Base-by-base conservation (phyloP, 768 basidiomycete genomes). In the Lentinula aciculospora region DNA sequence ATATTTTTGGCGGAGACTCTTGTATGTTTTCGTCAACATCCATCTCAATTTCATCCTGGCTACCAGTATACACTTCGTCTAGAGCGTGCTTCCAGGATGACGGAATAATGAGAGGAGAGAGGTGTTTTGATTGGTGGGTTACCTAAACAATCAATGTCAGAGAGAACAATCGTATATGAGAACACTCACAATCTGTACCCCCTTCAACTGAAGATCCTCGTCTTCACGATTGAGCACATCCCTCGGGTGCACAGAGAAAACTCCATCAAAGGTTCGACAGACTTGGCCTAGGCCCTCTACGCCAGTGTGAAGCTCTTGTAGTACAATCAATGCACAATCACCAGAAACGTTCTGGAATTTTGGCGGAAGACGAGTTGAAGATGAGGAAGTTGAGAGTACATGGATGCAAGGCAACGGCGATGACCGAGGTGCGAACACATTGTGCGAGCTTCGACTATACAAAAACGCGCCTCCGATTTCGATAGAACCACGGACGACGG, bases 371-470 rank as follows among this genome's bases (percentile, higher is more conserved):
- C 13, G 61, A 54, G 49, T 61, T 56, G 3, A 60, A 57, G 8
- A 53, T 51, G 9, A 56, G 59, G 12, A 61, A 29, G 40, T 62
- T 60, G 29, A 19, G 12, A 47, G 32, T 7, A 27, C 31, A 62
- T 72, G 66, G 15, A 68, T 64, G 73, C 80, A 59, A 70, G 92
- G 90, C 4, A 94, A 66, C 0, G 92, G 90, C n/a, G 90, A 83
- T 0, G 86, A 90, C 3, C 82, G 77, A 0, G 94, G 92, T 0
- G 92, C 88, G 65, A 84, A 95, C 27, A 95, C 74, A 12, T 69
- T 71, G 62, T 92, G 76, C 4, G 63, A 81, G 6, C 82, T 63
- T 0, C 58, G 48, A 25, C 51, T 39, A 6, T 13, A 36, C 7
- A 89, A 65, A 1, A 70, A 72, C 10, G 81, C 76, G 2, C 89